A percentile compares a stretch with the other conserved stretches of the same genome.
phyloP scores from a whole-genome alignment of 2,329 filamentous ascomycete genomes.

The Trichoderma sp. region DNA sequence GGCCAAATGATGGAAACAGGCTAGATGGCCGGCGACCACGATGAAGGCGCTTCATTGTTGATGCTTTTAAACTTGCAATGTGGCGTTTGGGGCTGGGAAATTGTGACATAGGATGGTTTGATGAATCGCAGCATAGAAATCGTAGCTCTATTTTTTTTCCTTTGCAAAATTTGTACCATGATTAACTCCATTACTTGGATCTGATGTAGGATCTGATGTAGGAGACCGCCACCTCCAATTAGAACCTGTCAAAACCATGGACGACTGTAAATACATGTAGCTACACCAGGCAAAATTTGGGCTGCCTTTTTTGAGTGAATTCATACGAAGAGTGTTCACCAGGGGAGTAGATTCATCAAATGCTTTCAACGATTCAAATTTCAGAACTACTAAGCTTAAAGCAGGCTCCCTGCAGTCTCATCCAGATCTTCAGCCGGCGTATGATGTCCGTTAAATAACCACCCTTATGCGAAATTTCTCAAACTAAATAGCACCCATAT shows the following conservation, averaged over 20 bases:
- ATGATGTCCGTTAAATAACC: neutral
- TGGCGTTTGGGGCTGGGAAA: conserved; percentile 18
- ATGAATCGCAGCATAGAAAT: neutral
- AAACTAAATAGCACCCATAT: neutral
- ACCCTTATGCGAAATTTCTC: neutral
- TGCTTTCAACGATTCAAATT: neutral
- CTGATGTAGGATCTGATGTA: neutral
- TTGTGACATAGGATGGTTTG: neutral
- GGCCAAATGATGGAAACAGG: conserved; percentile 44
- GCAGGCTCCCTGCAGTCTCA: neutral
- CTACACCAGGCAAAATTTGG: neutral
- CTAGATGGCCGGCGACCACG: conserved; percentile 45
- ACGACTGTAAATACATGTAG: neutral
- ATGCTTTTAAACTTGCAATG: neutral
- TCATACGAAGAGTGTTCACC: neutral
- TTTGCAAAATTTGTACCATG: neutral
- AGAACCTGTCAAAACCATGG: fast-evolving
- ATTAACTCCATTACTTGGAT: neutral
- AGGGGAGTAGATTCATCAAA: neutral
- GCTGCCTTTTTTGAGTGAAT: no score
- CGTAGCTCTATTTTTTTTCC: neutral
- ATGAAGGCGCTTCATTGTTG: conserved; percentile 10
- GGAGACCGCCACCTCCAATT: no score
- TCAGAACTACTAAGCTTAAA: neutral
- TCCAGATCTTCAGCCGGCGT: neutral